Base-by-base conservation (phyloP, 2,329 filamentous ascomycete species). In the Aspergillus terreus region DNA sequence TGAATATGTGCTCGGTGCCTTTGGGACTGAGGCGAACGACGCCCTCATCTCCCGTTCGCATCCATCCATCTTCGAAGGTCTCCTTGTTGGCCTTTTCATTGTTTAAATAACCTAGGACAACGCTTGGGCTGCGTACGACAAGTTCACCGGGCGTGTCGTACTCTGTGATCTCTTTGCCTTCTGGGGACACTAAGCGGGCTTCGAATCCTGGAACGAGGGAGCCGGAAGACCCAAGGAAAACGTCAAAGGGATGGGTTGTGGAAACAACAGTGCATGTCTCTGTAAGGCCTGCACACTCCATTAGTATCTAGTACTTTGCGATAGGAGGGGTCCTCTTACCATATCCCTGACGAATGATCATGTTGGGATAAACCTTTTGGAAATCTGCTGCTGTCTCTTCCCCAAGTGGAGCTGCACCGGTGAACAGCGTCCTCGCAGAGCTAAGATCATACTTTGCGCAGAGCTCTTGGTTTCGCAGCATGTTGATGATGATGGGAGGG, bases 41-140 rank as follows among this genome's bases (percentile, higher is more conserved):
- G 0, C 87, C 90, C 67, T 95, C 89, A 62, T 96, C 92, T 5
- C 92, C 92, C 0, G 92, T 96, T 38, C 82, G 82, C 78, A 95
- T 83, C 83, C 90, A 94, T n/a, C 78, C 78, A 58, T 91, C 85
- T 1, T 84, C 77, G 63, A 90, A 96, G 0, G 91, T 94, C 66
- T 95, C 90, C 47, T 81, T 78, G 17, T 85, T 95, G 3, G 92
- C 90, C 63, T 88, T 86, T 42, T 88, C 84, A 64, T 96, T 95
- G 72, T 95, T 87, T 48, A 95, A 74, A 61, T 96, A 96, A 1
- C 92, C 92, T 0, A 96, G 71, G 0, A 88, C 84, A 1, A 95
- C 82, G 1, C 85, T 85, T 0, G 90, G 91, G 0, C 83, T 83
- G 66, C 90, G 88, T 19, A 95, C 81, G 15, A 89, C 78, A 12